These are phyloP conservation scores for Blepharisma japonicum DNA, from an alignment of 73 alveolate species.

Conservation along the genomic window DNA sequence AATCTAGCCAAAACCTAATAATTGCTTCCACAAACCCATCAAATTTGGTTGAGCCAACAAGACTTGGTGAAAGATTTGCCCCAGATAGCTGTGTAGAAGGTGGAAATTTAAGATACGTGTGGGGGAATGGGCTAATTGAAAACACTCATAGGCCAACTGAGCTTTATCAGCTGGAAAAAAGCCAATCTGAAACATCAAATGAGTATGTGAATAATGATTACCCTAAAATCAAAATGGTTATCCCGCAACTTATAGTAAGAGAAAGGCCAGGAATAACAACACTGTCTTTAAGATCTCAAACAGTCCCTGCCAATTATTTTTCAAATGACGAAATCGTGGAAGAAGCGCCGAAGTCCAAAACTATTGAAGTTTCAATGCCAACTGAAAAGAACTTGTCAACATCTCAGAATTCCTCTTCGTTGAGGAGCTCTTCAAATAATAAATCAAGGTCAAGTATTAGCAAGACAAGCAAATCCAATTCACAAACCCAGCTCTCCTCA, in stretches of 20 bases:
- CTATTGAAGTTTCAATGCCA: background rate
- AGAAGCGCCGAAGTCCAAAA: background rate
- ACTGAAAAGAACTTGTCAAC: background rate
- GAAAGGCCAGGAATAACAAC: conserved; percentile 15
- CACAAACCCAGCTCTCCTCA: background rate
- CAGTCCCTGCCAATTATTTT: background rate
- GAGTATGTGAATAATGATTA: background rate
- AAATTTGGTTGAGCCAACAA: background rate
- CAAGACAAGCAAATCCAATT: background rate
- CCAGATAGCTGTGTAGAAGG: conserved; percentile 25
- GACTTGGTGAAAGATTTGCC: conserved; percentile 19
- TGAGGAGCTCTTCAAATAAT: background rate
- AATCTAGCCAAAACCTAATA: background rate
- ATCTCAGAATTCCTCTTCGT: background rate
- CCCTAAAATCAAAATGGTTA: background rate
- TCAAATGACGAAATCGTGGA: background rate
- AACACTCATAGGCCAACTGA: background rate
- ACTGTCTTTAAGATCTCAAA: too few species aligned
- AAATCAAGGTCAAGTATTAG: background rate
- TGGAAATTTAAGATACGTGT: background rate
- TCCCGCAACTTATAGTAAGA: conserved; percentile 10
- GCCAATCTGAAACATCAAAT: background rate
- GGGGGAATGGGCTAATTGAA: background rate
- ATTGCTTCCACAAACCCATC: conserved; percentile 13
- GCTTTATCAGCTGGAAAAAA: background rate